Evolutionary conservation across 805 yeast genomes (phyloP), one percentile per base, ranked within the genome.

Genomic region (Starmera caribaea): DNA sequence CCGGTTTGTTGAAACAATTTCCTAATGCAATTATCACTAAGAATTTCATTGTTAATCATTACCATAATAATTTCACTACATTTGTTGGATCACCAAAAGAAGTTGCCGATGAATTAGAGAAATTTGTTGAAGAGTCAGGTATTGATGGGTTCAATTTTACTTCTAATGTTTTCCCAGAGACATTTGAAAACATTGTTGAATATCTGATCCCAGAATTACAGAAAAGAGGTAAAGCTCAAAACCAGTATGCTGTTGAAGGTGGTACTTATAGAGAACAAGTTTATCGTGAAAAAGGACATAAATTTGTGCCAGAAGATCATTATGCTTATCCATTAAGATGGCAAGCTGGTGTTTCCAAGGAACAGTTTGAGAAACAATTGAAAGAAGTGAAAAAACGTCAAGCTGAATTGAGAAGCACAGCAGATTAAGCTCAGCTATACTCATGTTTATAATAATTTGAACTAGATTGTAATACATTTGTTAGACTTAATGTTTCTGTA

Each of bases 111-210:
- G 53, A 58, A 36, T 49, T 64, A 32, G 64, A 62, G 42, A 41
- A 49, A 37, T 64, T 66, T 68, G 62, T 58, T 8, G 63, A 61
- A 12, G 47, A 50, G 12, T 53, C 63, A 9, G 64, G 56, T 33
- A 55, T 65, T 14, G 69, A 64, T 39, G 69, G 69, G 2, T 64
- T 65, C 48, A 64, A 64, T 39, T 50, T 64, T 34, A 57, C 63
- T 4, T 58, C 63, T 40, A 56, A 63, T 11, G 46, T 61, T 16
- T 42, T 53, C 11, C 69, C 69, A n/a, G 63, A 58, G 5, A 45
- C 63, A 6, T 63, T 59, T 41, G 63, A 63, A 44, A 65, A 63
- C 10, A 39, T 63, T 21, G 62, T 62, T 21, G 57, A 62, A 13
- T 43, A 41, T 28, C 47, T 62, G 34, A 43, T 62, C 31, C 66